Evolutionary conservation across 495 filamentous ascomycete genomes (phyloP).

Genomic region (Talaromyces stipitatus): DNA sequence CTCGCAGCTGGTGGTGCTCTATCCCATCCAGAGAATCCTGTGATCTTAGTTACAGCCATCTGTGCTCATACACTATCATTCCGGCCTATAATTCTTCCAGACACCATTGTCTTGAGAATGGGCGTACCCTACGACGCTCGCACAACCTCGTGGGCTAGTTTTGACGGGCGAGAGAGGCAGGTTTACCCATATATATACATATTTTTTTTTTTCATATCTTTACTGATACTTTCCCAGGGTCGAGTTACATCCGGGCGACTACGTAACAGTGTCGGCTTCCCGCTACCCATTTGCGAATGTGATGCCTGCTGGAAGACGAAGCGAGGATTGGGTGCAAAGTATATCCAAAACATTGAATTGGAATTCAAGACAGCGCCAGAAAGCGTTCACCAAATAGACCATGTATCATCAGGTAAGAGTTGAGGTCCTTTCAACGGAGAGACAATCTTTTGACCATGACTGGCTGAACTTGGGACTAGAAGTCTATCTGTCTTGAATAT

Average conservation of each 20-base stretch:
- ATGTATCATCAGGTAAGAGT: background rate
- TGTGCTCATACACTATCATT: slow-evolving; percentile 95
- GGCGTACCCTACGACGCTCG: slow-evolving; percentile 91
- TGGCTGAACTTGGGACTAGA: background rate
- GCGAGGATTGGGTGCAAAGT: slow-evolving; percentile 89
- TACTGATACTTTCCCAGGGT: slow-evolving; percentile 35
- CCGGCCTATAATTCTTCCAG: slow-evolving; percentile 88
- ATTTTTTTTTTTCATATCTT: background rate
- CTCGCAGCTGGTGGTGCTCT: slow-evolving; percentile 92
- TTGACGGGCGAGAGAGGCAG: slow-evolving; percentile 82
- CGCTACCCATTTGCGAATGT: slow-evolving; percentile 92
- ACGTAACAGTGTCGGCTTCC: slow-evolving; percentile 89
- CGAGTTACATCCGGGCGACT: slow-evolving; percentile 84
- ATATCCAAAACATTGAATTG: slow-evolving; percentile 87
- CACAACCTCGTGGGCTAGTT: slow-evolving; percentile 89
- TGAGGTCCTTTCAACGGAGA: background rate
- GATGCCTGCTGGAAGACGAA: slow-evolving; percentile 61
- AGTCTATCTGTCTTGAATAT: no score
- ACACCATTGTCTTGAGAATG: slow-evolving; percentile 85
- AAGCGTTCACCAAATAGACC: slow-evolving; percentile 36
- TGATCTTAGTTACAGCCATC: slow-evolving; percentile 91
- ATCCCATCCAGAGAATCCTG: slow-evolving; percentile 94
- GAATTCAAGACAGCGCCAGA: slow-evolving; percentile 79
- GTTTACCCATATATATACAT: background rate
- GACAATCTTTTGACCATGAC: background rate